Evolutionary conservation across 345 rosid genomes (phyloP).

Genomic region (Eucalyptus marginata): DNA sequence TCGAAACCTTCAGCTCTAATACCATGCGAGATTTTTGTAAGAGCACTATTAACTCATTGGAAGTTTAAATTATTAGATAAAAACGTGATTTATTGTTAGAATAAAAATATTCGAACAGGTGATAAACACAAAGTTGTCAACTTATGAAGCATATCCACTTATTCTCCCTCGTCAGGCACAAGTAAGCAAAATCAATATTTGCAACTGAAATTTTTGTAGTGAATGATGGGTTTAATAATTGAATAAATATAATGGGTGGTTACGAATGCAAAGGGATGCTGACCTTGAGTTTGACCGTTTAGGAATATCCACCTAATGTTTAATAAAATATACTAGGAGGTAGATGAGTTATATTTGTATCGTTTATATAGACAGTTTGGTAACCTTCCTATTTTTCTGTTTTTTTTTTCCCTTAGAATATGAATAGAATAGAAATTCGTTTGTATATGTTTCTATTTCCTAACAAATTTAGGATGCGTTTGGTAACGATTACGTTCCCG

Average conservation of each 20-base stretch:
- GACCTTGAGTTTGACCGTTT: neutral
- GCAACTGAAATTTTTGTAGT: neutral
- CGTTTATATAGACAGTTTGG: too few relatives aligned
- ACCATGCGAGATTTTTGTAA: too few relatives aligned
- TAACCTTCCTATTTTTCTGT: too few relatives aligned
- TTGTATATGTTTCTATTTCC: rapidly evolving
- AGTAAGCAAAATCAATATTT: too few relatives aligned
- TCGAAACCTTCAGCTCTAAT: rapidly evolving
- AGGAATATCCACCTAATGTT: neutral
- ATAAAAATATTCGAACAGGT: too few relatives aligned
- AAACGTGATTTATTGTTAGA: too few relatives aligned
- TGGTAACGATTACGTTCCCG: too few relatives aligned
- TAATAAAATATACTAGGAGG: neutral
- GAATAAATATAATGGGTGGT: neutral
- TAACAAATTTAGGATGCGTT: too few relatives aligned
- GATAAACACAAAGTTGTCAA: neutral
- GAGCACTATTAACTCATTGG: rapidly evolving
- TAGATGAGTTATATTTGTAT: neutral
- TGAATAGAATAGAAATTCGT: too few relatives aligned
- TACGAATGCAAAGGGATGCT: neutral
- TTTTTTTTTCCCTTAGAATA: too few relatives aligned
- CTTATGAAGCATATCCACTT: neutral
- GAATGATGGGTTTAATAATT: neutral
- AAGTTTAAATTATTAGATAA: too few relatives aligned
- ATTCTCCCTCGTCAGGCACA: neutral